Percentiles rank a stretch among this genome's conserved stretches.
These are phyloP conservation scores for Tylopilus felleus DNA, from an alignment of 768 basidiomycete species.

Conservation along the genomic window DNA sequence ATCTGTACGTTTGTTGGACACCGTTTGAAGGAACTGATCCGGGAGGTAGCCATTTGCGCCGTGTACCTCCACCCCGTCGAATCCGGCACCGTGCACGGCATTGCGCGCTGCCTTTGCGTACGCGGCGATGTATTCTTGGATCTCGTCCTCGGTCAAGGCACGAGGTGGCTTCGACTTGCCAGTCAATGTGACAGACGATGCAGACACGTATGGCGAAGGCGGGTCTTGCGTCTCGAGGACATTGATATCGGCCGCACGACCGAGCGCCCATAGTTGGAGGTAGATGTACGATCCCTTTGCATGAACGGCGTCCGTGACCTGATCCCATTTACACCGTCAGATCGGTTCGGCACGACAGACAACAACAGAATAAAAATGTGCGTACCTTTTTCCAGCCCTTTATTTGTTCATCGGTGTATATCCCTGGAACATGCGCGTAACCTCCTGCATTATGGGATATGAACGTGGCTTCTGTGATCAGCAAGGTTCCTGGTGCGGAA, in stretches of 20 bases:
- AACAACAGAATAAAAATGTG: too few species aligned
- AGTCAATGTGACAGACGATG: neutral
- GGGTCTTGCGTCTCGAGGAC: neutral
- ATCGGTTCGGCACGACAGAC: neutral
- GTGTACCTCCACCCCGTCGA: neutral
- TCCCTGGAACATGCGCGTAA: neutral
- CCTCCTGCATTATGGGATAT: slow-evolving; percentile 28
- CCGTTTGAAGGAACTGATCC: neutral
- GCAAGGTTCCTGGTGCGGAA: slow-evolving; percentile 46
- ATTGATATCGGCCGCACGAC: neutral
- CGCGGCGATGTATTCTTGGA: neutral
- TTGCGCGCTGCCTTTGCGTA: neutral
- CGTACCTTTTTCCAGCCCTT: neutral
- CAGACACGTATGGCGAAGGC: neutral
- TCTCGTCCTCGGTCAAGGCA: neutral
- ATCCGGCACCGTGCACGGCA: neutral
- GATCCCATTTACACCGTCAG: neutral
- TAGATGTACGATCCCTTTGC: neutral
- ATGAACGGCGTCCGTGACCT: neutral
- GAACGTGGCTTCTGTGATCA: slow-evolving; percentile 56
- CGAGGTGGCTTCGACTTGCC: neutral
- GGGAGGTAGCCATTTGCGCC: neutral
- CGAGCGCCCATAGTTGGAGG: neutral
- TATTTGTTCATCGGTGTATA: neutral
- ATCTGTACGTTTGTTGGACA: neutral